Evolutionary conservation across 495 filamentous ascomycete species (phyloP), one percentile per base, ranked within the genome.

Genomic region (Filosporella fistucella): DNA sequence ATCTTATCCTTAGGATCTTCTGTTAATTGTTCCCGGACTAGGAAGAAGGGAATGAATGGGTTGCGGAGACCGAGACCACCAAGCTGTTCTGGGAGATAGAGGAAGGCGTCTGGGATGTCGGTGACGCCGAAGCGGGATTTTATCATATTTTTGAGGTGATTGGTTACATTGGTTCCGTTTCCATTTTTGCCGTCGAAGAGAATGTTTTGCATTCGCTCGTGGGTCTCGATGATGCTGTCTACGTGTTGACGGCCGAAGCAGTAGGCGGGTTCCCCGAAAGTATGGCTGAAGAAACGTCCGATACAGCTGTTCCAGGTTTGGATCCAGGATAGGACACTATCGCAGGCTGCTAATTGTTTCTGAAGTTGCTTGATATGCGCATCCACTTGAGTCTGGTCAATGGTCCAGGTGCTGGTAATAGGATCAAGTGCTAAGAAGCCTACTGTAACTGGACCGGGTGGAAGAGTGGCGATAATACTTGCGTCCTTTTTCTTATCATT

Each of bases 231-330:
- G 2, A 80, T 72, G 62, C 72, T 76, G 51, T 85, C 75, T 30
- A 86, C 72, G 51, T 88, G 84, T 23, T 69, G 63, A 23, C 69
- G 66, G 0, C 84, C 84, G 50, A 85, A 82, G 57, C 80, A 84
- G 42, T 74, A 66, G 1, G 81, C 80, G 2, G 81, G 76, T 49
- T 76, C 74, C 16, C 78, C 81, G 38, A 88, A 86, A 28, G 82
- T 85, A 53, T 77, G 75, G 51, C 68, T 72, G 59, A 87, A 86
- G 61, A 86, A 86, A 0, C 74, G 72, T 5, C 67, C 72, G 20
- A 81, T 78, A 59, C 80, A 85, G 53, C 64, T 72, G 56, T 86
- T 85, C 73, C 80, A 85, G 2, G 75, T 80, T 36, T 83, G 72
- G 11, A 84, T 69, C 80, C 80, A 87, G 9, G 75, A 64, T 41